Conservation (phyloP, 2,329 filamentous ascomycete species). For the Arthrobotrys sinensis region DNA sequence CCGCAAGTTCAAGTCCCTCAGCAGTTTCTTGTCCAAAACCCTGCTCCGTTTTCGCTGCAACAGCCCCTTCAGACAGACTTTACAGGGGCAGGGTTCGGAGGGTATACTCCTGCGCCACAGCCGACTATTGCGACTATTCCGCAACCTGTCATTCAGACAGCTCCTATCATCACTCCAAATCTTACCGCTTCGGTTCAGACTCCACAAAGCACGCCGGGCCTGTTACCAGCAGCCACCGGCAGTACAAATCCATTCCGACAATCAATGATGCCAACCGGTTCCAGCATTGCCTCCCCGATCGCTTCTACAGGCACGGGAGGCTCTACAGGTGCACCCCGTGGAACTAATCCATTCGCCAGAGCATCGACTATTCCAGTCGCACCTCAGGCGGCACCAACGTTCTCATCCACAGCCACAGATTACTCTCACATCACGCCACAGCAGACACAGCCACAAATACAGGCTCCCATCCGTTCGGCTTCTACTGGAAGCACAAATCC, state of each 20-base stretch:
- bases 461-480: slow-evolving; percentile 39
- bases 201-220: slow-evolving; percentile 66
- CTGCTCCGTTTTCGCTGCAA: slow-evolving; percentile 65
- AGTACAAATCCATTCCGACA: slow-evolving; percentile 93
- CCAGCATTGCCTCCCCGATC: slow-evolving; percentile 65
- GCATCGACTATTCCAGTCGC: slow-evolving; percentile 69
- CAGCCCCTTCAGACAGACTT: slow-evolving; percentile 74
- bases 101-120: slow-evolving; percentile 81
- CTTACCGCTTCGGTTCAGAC: slow-evolving; percentile 69
- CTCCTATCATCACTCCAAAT: slow-evolving; percentile 75
- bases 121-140: slow-evolving; percentile 72
- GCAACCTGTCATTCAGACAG: slow-evolving; percentile 58
- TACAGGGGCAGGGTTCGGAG: slow-evolving; percentile 86
- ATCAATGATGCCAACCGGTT: slow-evolving; percentile 77
- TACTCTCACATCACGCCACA: slow-evolving; percentile 55
- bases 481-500: slow-evolving; percentile 62
- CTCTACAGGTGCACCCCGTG: slow-evolving; percentile 71
- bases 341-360: slow-evolving; percentile 80
- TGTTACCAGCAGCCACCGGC: slow-evolving; percentile 72
- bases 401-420: slow-evolving; percentile 26
- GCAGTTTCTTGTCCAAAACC: slow-evolving; percentile 60
- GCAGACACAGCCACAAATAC: slow-evolving; percentile 48
- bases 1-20: slow-evolving; percentile 61
- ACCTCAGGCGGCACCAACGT: slow-evolving; percentile 63
- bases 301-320: slow-evolving; percentile 66